phyloP scores from a whole-genome alignment of 2,329 filamentous ascomycete genomes.

The Graphilbum sp. region DNA sequence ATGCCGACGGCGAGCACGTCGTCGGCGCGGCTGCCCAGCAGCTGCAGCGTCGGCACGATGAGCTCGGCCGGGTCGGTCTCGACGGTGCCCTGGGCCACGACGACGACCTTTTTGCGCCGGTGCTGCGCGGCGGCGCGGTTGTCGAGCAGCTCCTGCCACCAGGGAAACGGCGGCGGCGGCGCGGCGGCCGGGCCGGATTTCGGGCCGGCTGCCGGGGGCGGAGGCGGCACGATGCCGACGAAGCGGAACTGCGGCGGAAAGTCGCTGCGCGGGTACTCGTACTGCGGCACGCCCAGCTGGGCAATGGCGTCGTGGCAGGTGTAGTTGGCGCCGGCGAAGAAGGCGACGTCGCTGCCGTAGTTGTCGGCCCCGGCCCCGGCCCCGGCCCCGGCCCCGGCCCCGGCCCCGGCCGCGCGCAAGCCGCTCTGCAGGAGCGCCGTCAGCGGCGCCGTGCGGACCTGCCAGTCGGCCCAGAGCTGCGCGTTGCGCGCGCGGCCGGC shows the following conservation, averaged over 20 bases:
- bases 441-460: slow-evolving; percentile 10
- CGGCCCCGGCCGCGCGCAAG: slow-evolving; percentile 15
- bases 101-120: slow-evolving; percentile 15
- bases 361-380: slow-evolving; percentile 10
- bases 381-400: background rate
- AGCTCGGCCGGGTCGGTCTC: slow-evolving; percentile 21
- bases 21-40: slow-evolving; percentile 12
- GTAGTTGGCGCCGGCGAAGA: slow-evolving; percentile 20
- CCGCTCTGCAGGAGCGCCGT: slow-evolving; percentile 13
- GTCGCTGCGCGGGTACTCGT: slow-evolving; percentile 22
- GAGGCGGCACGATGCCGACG: slow-evolving; percentile 17
- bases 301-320: slow-evolving; percentile 17
- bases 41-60: slow-evolving; percentile 20
- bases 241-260: slow-evolving; percentile 19
- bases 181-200: too few species aligned
- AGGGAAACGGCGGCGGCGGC: slow-evolving; percentile 8
- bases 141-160: slow-evolving; percentile 18
- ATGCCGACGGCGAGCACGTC: slow-evolving; percentile 19
- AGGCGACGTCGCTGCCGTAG: slow-evolving; percentile 5
- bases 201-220: background rate
- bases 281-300: slow-evolving; percentile 20
- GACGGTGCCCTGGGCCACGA: slow-evolving; percentile 24
- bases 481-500: slow-evolving; percentile 12
- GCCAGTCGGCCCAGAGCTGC: slow-evolving; percentile 17
- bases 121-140: slow-evolving; percentile 9